Base-by-base conservation (phyloP, 2,329 filamentous ascomycete genomes). In the Tolypocladium guangdongense region DNA sequence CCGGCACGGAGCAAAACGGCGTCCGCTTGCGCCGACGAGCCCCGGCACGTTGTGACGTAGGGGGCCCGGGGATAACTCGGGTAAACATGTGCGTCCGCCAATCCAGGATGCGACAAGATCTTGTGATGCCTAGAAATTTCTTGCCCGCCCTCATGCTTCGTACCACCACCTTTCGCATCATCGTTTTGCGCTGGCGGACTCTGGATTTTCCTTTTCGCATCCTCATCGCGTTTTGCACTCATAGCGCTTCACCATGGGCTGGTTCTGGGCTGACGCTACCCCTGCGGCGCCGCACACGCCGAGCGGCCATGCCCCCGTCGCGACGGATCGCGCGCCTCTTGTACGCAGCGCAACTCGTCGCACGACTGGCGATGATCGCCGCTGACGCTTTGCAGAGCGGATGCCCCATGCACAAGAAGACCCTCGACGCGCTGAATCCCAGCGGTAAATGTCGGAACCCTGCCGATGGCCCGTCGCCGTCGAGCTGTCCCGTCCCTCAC, bases 251-350 rank as follows among this genome's bases (percentile, higher is more conserved):
- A 57, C 38, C 55, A 84, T 83, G 81, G 81, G 81, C 59, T 83
- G 80, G 80, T 84, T 84, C 62, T 84, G 81, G 81, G 77, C 80
- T 56, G 80, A 83, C 57, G 57, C 68, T 55, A 50, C 69, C 47
- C 63, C 74, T 52, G 60, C 68, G 22, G 56, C 67, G n/a, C 63
- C 63, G 57, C 65, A 60, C 47, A 62, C 66, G 41, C 64, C 68
- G 35, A 59, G 62, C 50, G 64, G 67, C 54, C 69, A 70, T 58
- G 64, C 66, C 49, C 51, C 60, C 7, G 56, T 65, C 36, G 43
- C 61, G 22, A 57, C 60, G 50, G 60, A 61, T 54, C 57, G 59
- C 56, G 60, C 65, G 52, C 67, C 68, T 64, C 68, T 68, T 20
- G 43, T 47, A 47, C 30, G 43, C 11, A 10, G 18, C 16, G 10